Evolutionary conservation across 2,329 filamentous ascomycete genomes (phyloP), one percentile per base, ranked within the genome.

Genomic region (Paraconiothyrium sp.): DNA sequence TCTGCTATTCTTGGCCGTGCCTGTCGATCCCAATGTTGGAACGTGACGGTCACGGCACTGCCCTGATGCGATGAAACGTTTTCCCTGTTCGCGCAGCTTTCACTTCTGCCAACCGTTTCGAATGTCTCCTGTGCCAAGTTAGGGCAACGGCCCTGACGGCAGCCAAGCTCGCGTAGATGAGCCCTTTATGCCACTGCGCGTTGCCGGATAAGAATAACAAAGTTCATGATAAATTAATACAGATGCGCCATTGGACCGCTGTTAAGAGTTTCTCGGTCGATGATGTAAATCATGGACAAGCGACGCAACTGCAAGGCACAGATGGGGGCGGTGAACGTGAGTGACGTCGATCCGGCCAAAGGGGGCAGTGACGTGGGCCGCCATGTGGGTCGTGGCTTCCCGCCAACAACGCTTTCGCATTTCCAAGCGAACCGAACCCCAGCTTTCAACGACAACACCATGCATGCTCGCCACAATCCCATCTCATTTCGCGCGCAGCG

Each of bases 281-380:
- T 72, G 70, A 72, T 72, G 70, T 67, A 69, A 66, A 68, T 61
- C 49, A 32, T 39, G 54, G 50, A 24, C 22, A n/a, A 34, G 52
- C 52, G 22, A 43, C 46, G 30, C 47, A 54, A 44, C 58, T 63
- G 67, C 65, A 51, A 57, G 52, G 59, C 57, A 63, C 58, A 55
- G 39, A 54, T 50, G 50, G 22, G 20, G 35, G 5, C n/a, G 46
- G 47, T 57, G 57, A 50, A 51, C 10, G 20, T 30, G 54, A 52
- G 65, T 69, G 67, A 69, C 67, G 65, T 69, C 63, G 67, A 67
- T 69, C 65, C 32, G 44, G 37, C 56, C 48, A 37, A 69, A 69
- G 61, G 63, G 27, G 63, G 65, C 54, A 30, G 56, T 54, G 48
- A 66, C 44, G 55, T 60, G 61, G 64, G 62, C 51, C 66, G 64